phyloP scores from a whole-genome alignment of 192 early-diverging fungal species.

The Podila epicladia region DNA sequence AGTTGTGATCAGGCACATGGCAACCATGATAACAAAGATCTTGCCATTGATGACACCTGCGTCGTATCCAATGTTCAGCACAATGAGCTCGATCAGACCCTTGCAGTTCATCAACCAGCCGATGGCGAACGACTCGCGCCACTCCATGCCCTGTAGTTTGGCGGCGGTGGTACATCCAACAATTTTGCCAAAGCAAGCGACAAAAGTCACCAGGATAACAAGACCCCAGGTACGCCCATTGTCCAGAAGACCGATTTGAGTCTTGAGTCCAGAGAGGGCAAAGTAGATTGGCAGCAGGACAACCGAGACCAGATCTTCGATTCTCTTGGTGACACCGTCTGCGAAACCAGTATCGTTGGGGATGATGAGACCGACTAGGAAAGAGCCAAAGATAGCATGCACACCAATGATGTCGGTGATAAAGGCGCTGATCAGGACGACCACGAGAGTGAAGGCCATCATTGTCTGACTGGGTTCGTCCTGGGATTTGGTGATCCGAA shows the following conservation, averaged over 20 bases:
- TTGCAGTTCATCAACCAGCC: constrained; percentile 97
- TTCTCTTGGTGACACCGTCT: constrained; percentile 87
- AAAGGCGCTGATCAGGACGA: constrained; percentile 77
- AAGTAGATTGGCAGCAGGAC: constrained; percentile 94
- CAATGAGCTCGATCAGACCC: constrained; percentile 94
- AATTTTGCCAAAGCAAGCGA: constrained; percentile 88
- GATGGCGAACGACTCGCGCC: constrained; percentile 86
- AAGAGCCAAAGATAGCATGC: constrained; percentile 95
- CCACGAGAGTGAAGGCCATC: constrained; percentile 77
- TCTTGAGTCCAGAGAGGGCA: constrained; percentile 92
- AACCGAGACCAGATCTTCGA: constrained; percentile 90
- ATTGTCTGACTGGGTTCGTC: constrained; percentile 65
- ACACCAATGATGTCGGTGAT: constrained; percentile 90
- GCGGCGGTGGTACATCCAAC: constrained; percentile 80
- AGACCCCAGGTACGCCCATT: constrained; percentile 79
- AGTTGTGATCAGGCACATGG: constrained; percentile 80
- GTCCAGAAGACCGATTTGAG: constrained; percentile 80
- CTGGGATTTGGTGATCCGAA: constrained; percentile 58
- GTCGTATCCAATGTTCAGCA: constrained; percentile 91
- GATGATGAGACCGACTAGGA: constrained; percentile 86
- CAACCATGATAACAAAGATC: constrained; percentile 64
- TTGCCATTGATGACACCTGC: constrained; percentile 82
- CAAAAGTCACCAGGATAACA: constrained; percentile 78
- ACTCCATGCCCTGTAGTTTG: constrained; percentile 71
- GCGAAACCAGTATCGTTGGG: constrained; percentile 92